A percentile compares a stretch with the other conserved stretches of the same genome.
These are phyloP conservation scores for Lipomyces chichibuensis DNA, from an alignment of 805 yeast genomes.

Conservation along the genomic window DNA sequence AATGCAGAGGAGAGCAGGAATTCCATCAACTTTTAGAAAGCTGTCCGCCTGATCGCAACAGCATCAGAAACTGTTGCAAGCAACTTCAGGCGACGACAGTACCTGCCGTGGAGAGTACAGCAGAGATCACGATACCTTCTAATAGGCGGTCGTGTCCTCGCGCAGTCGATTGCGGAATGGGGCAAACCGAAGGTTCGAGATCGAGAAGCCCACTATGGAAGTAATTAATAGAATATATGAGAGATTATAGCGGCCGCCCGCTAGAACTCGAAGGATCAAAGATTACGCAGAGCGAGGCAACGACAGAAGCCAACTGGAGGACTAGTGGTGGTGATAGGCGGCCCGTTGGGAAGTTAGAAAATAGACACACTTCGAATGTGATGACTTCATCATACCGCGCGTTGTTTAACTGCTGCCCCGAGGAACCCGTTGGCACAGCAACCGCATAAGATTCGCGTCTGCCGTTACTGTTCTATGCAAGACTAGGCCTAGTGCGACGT, in stretches of 20 bases:
- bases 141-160: background rate
- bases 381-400: background rate
- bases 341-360: background rate
- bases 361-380: background rate
- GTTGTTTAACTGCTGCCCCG: background rate
- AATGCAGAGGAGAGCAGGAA: constrained; percentile 31
- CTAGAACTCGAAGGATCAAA: too few species aligned
- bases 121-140: background rate
- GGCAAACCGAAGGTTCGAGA: background rate
- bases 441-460: background rate
- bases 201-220: background rate
- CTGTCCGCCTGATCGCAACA: background rate
- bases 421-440: background rate
- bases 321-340: background rate
- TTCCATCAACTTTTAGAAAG: constrained; percentile 26
- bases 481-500: background rate
- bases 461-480: background rate
- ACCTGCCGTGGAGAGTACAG: background rate
- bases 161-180: background rate
- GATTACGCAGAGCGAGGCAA: too few species aligned
- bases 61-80: background rate
- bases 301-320: too few species aligned
- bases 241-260: background rate
- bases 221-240: background rate
- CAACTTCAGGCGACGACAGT: background rate